These are phyloP conservation scores for Syncephalastrum sp. DNA, from an alignment of 371 early-diverging fungal species.

Conservation along the genomic window DNA sequence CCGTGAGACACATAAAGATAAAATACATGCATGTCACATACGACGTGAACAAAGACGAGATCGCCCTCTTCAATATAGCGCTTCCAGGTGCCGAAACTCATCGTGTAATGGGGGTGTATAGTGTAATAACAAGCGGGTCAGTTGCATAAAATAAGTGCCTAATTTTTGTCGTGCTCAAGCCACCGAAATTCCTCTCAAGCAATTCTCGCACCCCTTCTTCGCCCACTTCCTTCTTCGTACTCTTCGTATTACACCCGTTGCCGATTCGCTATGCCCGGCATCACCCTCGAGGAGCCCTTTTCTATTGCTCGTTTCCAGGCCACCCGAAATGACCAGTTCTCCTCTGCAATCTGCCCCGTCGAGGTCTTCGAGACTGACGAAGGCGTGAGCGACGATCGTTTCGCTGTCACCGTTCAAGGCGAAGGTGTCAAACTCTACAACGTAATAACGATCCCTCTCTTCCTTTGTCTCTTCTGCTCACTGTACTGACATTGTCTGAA, in stretches of 20 bases:
- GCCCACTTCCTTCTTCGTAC: neutral
- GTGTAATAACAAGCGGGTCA: neutral
- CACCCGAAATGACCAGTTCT: conserved; percentile 36
- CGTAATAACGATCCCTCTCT: conserved; percentile 21
- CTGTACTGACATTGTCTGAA: too few relatives aligned
- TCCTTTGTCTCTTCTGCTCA: neutral
- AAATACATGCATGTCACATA: conserved; percentile 25
- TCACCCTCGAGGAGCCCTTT: conserved; percentile 60
- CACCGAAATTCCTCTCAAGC: neutral
- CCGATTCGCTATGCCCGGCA: conserved; percentile 56
- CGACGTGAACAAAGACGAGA: conserved; percentile 59
- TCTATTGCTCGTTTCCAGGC: conserved; percentile 53
- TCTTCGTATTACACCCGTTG: neutral
- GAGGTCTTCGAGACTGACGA: conserved; percentile 22
- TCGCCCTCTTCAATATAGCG: conserved; percentile 62
- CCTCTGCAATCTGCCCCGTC: conserved; percentile 30
- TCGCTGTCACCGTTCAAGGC: conserved; percentile 58
- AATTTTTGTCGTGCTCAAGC: neutral
- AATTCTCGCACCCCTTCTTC: too few relatives aligned
- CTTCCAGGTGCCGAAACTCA: conserved; percentile 53
- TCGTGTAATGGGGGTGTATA: conserved; percentile 13
- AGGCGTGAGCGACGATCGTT: conserved; percentile 28
- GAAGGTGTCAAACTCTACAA: conserved; percentile 62
- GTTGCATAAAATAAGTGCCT: too few relatives aligned
- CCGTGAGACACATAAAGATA: too few relatives aligned